Conservation (phyloP, 2,329 filamentous ascomycete species). For the Leptographium flavum region DNA sequence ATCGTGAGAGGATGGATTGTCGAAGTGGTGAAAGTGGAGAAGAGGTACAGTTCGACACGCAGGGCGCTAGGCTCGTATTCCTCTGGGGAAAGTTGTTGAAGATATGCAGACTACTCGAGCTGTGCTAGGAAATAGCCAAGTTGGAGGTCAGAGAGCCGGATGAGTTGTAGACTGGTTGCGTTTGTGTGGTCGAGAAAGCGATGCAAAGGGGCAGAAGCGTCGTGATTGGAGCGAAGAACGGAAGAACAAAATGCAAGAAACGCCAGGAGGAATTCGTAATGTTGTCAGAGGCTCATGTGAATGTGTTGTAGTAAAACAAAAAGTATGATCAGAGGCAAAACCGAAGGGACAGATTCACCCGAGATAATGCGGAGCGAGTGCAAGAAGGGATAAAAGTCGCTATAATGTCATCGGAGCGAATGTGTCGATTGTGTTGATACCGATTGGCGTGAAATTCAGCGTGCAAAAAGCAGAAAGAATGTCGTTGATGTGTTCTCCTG, state of each 20-base stretch:
- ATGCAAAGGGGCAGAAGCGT: neutral
- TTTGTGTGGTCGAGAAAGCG: neutral
- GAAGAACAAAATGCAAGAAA: slow-evolving; percentile 12
- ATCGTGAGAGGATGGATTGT: slow-evolving; percentile 7
- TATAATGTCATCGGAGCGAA: slow-evolving; percentile 27
- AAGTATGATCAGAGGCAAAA: slow-evolving; percentile 16
- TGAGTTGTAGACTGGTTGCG: neutral
- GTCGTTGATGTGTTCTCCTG: neutral
- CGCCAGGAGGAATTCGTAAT: slow-evolving; percentile 6
- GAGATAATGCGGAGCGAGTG: slow-evolving; percentile 9
- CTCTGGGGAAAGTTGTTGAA: neutral
- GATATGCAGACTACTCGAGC: neutral
- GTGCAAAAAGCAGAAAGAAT: neutral
- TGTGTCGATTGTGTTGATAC: slow-evolving; percentile 13
- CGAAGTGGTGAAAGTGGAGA: slow-evolving; percentile 3
- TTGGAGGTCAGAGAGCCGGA: neutral
- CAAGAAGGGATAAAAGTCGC: slow-evolving; percentile 17
- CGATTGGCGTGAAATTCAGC: neutral
- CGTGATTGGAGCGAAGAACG: neutral
- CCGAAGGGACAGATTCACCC: slow-evolving; percentile 12
- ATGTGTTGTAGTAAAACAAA: slow-evolving; percentile 11
- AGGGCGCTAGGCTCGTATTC: slow-evolving; percentile 4
- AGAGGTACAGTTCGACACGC: slow-evolving; percentile 7
- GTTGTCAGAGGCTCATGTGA: slow-evolving; percentile 7
- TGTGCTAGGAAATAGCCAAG: neutral